Base-by-base conservation (phyloP, 225 moss, liverwort and hornwort genomes). In the Straminergon stramineum region DNA sequence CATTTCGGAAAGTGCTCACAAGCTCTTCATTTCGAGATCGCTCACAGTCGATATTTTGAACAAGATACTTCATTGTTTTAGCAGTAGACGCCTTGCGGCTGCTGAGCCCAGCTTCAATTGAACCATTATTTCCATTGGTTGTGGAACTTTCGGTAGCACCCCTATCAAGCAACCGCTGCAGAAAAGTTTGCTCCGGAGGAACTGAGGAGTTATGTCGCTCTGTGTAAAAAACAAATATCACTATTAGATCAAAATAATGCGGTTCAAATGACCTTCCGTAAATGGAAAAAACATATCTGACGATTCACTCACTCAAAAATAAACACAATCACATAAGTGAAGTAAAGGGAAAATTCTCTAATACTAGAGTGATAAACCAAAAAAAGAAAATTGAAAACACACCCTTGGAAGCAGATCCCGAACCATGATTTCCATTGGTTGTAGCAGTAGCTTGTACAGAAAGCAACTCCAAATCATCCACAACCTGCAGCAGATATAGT, bases 71-170 rank as follows among this genome's bases (percentile, higher is more conserved):
- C 92, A 96, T 87, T 58, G 93, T 94, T 93, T 95, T 97, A 79
- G 94, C 83, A 68, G 95, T 96, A 62, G 96, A 94, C 65, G 93
- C 91, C 92, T 94, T 95, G 86, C 94, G 92, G 86, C 81, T 89
- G 66, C 90, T 90, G 76, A 95, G 92, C 69, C 95, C 95, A 83
- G 89, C 84, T 91, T 97, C 95, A 77, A 91, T 91, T 60, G 92
- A 93, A 89, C 92, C 93, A 90, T 93, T 95, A 68, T 87, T 93
- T 87, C 93, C 95, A 89, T 95, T 94, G 76, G 92, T 95, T 58
- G 96, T 95, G 81, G 97, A 97, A 88, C 97, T 96, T 90, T 99
- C 99, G 52, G 97, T 99, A 67, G 99, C 99, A 82, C 99, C 97
- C 65, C 93, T 96, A 89, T 97, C 97, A 91, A 97, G 88, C 81